Evolutionary conservation across 1,284 basidiomycete species (phyloP).

Genomic region (Trichosporon sp.): DNA sequence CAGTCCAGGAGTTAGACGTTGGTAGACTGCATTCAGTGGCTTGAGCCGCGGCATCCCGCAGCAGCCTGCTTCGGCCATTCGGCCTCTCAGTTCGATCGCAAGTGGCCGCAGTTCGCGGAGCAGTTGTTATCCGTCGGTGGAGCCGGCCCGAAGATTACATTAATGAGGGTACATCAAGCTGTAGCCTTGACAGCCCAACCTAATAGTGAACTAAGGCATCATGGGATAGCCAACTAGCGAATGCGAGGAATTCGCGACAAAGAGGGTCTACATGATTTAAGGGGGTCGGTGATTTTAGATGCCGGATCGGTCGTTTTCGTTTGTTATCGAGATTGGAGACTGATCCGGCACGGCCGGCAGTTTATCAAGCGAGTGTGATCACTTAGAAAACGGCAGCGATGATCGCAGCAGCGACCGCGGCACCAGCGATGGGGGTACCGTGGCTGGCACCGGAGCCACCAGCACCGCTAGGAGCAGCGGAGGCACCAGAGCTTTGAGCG

Average conservation of each 20-base stretch:
- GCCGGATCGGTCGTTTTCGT: neutral
- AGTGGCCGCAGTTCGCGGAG: neutral
- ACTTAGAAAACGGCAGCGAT: neutral
- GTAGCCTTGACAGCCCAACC: neutral
- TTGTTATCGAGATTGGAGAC: neutral
- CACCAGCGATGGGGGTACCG: neutral
- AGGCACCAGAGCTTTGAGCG: too few species aligned
- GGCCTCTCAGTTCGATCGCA: neutral
- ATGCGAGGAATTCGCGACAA: neutral
- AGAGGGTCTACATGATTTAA: neutral
- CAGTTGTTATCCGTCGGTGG: neutral
- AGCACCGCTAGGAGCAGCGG: neutral
- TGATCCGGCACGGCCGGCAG: too few species aligned
- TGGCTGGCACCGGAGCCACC: neutral
- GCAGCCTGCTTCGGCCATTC: neutral
- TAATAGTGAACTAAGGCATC: neutral
- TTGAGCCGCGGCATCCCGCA: neutral
- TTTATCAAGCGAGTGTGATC: neutral
- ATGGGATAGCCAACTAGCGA: neutral
- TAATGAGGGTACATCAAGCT: conserved; percentile 8
- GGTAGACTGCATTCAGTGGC: neutral
- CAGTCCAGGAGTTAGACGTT: neutral
- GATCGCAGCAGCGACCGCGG: conserved; percentile 7
- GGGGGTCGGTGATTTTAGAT: neutral
- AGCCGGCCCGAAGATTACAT: neutral